Evolutionary conservation across 2,329 filamentous ascomycete genomes (phyloP), one percentile per base, ranked within the genome.

Genomic region (Lasiodiplodia theobromae): DNA sequence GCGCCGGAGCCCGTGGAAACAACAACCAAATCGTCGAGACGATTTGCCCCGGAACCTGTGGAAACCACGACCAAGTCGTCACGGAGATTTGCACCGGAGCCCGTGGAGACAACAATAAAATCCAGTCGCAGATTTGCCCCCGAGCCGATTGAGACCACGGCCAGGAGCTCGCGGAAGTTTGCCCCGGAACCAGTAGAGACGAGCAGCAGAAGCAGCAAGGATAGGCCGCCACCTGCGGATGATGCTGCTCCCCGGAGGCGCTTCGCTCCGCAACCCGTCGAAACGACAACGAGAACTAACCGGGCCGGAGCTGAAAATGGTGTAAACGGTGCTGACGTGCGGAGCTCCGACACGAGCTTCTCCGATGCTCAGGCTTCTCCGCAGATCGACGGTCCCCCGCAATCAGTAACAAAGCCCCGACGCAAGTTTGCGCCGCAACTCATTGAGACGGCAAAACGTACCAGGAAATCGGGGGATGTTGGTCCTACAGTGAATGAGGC

Each of bases 371-470:
- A 54, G 57, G 31, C 47, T 54, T 44, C 66, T 68, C 56, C 66
- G 66, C 66, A 68, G 57, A 68, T 65, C 67, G 67, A 68, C 67
- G 57, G 37, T 14, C 16, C 57, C 52, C 58, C 52, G 49, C 58
- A 68, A 63, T 72, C 65, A 75, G 74, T 71, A 56, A 76, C 75
- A 67, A 75, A 70, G 51, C 67, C 76, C 12, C 70, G 76, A 4
- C 82, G 84, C 52, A 86, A 80, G 69, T 97, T 96, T 77, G 86
- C 90, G 37, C 93, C 93, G 14, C 91, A 95, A 74, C 83, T 97
- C 67, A 90, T 97, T 70, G 93, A 95, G 79, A 94, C 92, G 2
- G 91, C 91, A 4, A 88, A 89, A 73, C 86, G 93, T 66, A 89
- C 89, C 40, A 88, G 91, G 71, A 89, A 89, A 74, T 86, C 86